Base-by-base conservation (phyloP, 345 rosid genomes). In the Anacardium occidentale region DNA sequence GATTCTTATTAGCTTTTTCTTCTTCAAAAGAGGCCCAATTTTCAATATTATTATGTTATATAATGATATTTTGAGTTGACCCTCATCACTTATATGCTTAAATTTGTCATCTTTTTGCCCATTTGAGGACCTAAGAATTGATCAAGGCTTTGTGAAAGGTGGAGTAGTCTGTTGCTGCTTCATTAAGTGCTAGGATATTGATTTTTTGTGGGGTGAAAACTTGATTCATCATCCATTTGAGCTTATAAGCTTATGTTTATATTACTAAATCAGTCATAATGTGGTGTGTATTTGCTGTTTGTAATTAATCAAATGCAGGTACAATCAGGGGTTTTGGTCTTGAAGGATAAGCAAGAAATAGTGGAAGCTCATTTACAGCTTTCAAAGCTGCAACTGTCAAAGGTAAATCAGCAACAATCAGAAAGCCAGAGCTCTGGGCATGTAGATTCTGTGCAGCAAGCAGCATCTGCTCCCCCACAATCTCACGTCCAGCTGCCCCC, bases 281-380 rank as follows among this genome's bases (percentile, higher is more conserved):
- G 13, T 76, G 24, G 32, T 75, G 20, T 42, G 42, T 24, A 29
- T 51, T 54, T 77, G 24, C 10, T 55, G 3, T 59, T 74, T 70
- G 15, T 53, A 29, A n/a, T 64, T 56, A 37, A 58, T 72, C 53
- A 37, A 47, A 11, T 74, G 80, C 84, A 94, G 98, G 94, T 94
- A 74, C 97, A 90, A 80, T 76, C 84, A 7, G 94, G 92, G 73
- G 86, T 94, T 8, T 84, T 80, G 29, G 75, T 77, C 74, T 67
- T 94, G 79, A 91, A 85, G 81, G 97, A 90, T 78, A 94, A 89
- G 80, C 97, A 90, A 65, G 97, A 88, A 22, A 79, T 81, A 37
- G 34, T 87, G 66, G 94, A 87, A 76, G 86, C 89, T 73, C 94
- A 87, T 68, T 75, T 87, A 80, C 93, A 83, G 75, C 84, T 90